Base-by-base conservation (phyloP, 768 basidiomycete species). In the Termitomyces sp. region DNA sequence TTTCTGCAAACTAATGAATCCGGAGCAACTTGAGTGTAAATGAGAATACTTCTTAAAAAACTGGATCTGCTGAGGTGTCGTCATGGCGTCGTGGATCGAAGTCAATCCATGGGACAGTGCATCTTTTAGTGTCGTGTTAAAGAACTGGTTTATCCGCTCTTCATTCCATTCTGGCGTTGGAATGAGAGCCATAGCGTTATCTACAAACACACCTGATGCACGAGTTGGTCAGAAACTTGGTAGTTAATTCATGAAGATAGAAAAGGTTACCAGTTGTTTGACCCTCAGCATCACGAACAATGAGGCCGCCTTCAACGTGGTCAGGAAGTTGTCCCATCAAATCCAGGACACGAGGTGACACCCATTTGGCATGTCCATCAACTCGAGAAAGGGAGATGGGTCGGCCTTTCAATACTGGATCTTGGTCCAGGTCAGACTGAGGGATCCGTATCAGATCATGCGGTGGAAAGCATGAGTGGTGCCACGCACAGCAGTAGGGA, bases 311-410 rank as follows among this genome's bases (percentile, higher is more conserved):
- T 3, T 84, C 80, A 0, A 94, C 80, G 5, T 76, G 65, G 0
- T 73, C 64, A 0, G 92, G 91, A 1, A 94, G 73, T 1, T 79
- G 65, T 0, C 76, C 77, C 68, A 94, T 80, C 5, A 84, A 65
- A 33, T 84, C 79, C 1, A 98, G 74, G 0, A 93, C 84, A 2
- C 80, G 78, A 13, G 79, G 76, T 5, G 92, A 94, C 24, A 95
- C 87, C 95, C 94, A 98, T 20, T 79, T 72, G 0, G 92, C 93
- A 66, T 98, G 95, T 0, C 76, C 85, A 66, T 98, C 95, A 3
- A 95, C 81, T 18, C 95, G 81, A 16, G 72, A 73, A 5, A 98
- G 78, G 9, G 82, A 79, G 58, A 98, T 92, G 0, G 83, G 85
- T 0, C 90, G 80, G 0, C 81, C 85, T 26, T 73, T 73, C 0